Evolutionary conservation across 23 red algal genomes (phyloP).

Genomic region (Gracilariopsis chorda): DNA sequence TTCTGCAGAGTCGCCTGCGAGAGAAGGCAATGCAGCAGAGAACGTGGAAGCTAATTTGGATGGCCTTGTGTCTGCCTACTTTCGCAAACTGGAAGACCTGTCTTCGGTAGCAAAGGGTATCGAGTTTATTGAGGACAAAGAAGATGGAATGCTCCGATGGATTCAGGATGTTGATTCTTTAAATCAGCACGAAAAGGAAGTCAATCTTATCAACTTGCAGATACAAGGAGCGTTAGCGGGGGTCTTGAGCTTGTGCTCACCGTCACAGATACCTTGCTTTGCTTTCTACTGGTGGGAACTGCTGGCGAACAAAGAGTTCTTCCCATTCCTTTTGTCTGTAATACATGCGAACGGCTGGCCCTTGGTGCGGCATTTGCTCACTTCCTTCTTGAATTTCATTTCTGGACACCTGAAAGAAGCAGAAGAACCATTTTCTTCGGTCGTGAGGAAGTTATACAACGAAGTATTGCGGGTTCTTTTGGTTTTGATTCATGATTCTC

Average conservation of each 20-base stretch:
- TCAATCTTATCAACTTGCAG: constrained; percentile 58
- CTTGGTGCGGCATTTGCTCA: constrained; percentile 72
- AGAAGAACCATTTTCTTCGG: constrained; percentile 27
- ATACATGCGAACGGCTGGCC: constrained; percentile 57
- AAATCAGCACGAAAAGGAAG: not conserved
- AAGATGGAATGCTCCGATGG: not conserved
- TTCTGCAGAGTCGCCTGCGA: not conserved
- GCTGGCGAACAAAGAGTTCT: constrained; percentile 67
- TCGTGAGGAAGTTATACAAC: constrained; percentile 75
- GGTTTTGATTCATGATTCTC: constrained; percentile 95
- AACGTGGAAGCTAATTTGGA: not conserved
- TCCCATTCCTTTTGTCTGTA: constrained; percentile 73
- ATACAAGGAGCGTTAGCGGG: constrained; percentile 47
- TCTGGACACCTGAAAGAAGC: constrained; percentile 50
- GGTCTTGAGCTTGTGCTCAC: constrained; percentile 71
- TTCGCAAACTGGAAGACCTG: not conserved
- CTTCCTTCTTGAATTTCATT: constrained; percentile 78
- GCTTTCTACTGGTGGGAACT: constrained; percentile 93
- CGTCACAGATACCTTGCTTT: constrained; percentile 71
- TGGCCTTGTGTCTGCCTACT: not conserved
- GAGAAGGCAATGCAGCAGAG: not conserved
- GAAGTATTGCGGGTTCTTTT: constrained; percentile 82
- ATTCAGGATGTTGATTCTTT: constrained; percentile 1
- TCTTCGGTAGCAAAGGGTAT: not conserved
- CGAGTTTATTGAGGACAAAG: constrained; percentile 30